phyloP scores from a whole-genome alignment of 2,329 filamentous ascomycete species.

The Epichloe elymi region DNA sequence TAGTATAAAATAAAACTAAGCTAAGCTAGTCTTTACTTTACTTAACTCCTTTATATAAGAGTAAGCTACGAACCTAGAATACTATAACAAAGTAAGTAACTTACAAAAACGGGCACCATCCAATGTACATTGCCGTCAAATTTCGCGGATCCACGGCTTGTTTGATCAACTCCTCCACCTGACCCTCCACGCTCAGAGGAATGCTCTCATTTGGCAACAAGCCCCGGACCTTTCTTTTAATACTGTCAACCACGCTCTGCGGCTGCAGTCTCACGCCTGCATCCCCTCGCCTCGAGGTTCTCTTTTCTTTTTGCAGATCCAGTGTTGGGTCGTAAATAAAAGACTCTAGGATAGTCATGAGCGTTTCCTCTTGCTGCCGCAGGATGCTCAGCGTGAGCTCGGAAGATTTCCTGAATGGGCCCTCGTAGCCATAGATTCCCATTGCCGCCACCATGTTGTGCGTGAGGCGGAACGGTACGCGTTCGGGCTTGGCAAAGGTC shows the following conservation, averaged over 20 bases:
- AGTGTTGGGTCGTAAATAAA: constrained; percentile 96
- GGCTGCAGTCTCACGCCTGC: constrained; percentile 38
- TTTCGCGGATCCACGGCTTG: constrained; percentile 72
- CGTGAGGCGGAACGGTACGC: constrained; percentile 89
- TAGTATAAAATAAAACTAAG: no score
- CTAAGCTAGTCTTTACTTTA: no score
- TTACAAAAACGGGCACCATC: constrained; percentile 59
- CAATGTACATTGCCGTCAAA: constrained; percentile 90
- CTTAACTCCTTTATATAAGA: no score
- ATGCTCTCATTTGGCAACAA: constrained; percentile 79
- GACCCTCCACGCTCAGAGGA: constrained; percentile 85
- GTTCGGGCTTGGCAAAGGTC: constrained; percentile 87
- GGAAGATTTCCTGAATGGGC: constrained; percentile 80
- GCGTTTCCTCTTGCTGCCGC: constrained; percentile 82
- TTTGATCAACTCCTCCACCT: constrained; percentile 89
- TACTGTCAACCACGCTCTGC: constrained; percentile 74
- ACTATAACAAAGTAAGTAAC: background rate
- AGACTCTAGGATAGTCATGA: constrained; percentile 94
- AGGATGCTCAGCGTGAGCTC: constrained; percentile 78
- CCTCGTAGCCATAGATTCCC: constrained; percentile 86
- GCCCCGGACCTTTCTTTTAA: constrained; percentile 75
- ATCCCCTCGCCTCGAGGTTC: constrained; percentile 21
- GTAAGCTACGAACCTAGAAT: no score
- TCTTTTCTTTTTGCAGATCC: constrained; percentile 67
- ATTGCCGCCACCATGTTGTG: constrained; percentile 99